These are phyloP conservation scores for Monilinia vaccinii-corymbosi DNA, from an alignment of 2,329 filamentous ascomycete species.

Conservation along the genomic window DNA sequence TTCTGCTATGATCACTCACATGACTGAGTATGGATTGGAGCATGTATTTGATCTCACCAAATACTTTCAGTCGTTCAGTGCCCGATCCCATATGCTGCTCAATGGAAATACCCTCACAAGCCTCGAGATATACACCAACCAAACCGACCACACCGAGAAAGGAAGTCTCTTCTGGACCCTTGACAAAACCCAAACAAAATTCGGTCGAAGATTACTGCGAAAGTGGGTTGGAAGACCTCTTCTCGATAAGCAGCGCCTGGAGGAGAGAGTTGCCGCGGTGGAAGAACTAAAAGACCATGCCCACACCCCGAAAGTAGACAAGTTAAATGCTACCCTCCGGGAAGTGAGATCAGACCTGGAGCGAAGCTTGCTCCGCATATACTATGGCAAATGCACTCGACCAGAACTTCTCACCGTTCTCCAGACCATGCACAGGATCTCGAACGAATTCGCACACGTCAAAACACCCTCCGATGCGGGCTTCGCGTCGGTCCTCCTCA, in stretches of 20 bases:
- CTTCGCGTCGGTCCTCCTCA: conserved; percentile 63
- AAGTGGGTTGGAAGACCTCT: conserved; percentile 94
- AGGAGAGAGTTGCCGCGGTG: conserved; percentile 74
- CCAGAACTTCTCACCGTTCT: conserved; percentile 79
- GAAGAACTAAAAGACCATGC: conserved; percentile 71
- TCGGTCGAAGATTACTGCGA: conserved; percentile 76
- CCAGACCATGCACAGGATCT: conserved; percentile 75
- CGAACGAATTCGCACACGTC: conserved; percentile 63
- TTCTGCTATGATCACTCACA: conserved; percentile 90
- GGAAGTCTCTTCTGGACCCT: conserved; percentile 94
- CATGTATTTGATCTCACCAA: conserved; percentile 95
- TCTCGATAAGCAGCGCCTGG: conserved; percentile 63
- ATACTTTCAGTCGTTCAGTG: conserved; percentile 94
- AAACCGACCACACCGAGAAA: conserved; percentile 74
- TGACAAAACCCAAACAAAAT: conserved; percentile 83
- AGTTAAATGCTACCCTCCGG: conserved; percentile 61
- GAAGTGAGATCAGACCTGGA: conserved; percentile 76
- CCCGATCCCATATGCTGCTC: conserved; percentile 87
- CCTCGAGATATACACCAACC: conserved; percentile 90
- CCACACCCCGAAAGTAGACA: conserved; percentile 59
- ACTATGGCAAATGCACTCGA: conserved; percentile 91
- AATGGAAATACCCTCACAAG: conserved; percentile 93
- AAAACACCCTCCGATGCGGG: conserved; percentile 56
- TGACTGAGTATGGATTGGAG: conserved; percentile 85
- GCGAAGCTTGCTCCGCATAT: conserved; percentile 87